Percentiles rank a stretch among this genome's conserved stretches.
These are phyloP conservation scores for Syncephalastrum contaminatum DNA, from an alignment of 371 early-diverging fungal species.

Conservation along the genomic window DNA sequence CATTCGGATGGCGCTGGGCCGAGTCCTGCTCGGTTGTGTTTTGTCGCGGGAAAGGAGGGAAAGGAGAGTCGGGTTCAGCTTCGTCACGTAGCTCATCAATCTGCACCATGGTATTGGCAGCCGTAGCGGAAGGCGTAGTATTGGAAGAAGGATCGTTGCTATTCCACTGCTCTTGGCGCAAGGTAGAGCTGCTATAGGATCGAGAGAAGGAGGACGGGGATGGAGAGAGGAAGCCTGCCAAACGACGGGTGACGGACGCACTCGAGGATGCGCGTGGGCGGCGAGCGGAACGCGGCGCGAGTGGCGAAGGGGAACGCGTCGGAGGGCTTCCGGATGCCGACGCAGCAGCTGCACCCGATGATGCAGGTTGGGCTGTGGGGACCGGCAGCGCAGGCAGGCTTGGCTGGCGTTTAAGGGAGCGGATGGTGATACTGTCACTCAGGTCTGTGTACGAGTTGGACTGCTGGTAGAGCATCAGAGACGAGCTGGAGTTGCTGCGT, in stretches of 20 bases:
- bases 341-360: too few species aligned
- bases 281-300: conserved; percentile 5
- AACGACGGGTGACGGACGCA: conserved; percentile 18
- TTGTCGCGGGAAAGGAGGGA: too few species aligned
- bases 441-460: background rate
- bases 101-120: background rate
- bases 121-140: background rate
- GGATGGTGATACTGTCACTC: conserved; percentile 11
- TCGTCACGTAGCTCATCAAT: conserved; percentile 6
- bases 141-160: background rate
- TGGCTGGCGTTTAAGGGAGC: conserved; percentile 14
- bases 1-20: conserved; percentile 1
- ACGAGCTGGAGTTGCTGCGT: conserved; percentile 16
- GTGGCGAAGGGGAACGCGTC: conserved; percentile 7
- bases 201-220: conserved; percentile 11
- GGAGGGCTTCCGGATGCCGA: background rate
- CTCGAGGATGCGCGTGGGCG: conserved; percentile 21
- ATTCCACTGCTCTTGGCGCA: conserved; percentile 9
- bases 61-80: background rate
- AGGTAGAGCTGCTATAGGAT: conserved; percentile 15
- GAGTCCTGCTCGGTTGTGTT: conserved; percentile 4
- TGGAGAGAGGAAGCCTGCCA: conserved; percentile 15
- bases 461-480: conserved; percentile 2
- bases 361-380: background rate
- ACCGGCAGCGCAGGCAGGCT: conserved; percentile 18